phyloP scores from a whole-genome alignment of 1,139 yeast species.

The Geotrichum restrictum region DNA sequence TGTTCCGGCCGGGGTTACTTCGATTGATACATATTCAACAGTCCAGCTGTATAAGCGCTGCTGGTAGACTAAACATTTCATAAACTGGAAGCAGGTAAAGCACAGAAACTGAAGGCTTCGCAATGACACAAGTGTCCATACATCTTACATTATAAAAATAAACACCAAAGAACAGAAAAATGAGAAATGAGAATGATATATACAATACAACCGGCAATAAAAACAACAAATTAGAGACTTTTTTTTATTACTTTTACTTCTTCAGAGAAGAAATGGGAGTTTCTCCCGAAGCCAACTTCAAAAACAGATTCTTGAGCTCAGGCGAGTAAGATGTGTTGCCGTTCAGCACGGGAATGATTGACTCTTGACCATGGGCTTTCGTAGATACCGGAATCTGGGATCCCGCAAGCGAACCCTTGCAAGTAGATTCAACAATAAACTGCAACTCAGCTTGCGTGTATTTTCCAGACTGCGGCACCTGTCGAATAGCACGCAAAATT shows the following conservation, averaged over 20 bases:
- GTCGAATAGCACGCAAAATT: constrained; percentile 18
- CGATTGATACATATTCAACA: no score
- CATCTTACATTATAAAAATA: no score
- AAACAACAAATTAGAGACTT: neutral
- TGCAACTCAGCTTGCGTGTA: constrained; percentile 18
- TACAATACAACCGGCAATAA: neutral
- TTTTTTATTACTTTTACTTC: constrained; percentile 17
- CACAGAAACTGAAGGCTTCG: no score
- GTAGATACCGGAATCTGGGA: constrained; percentile 18
- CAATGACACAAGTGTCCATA: no score
- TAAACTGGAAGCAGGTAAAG: no score
- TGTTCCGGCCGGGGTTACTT: no score
- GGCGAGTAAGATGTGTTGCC: constrained; percentile 28
- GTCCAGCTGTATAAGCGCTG: no score
- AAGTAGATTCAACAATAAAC: constrained; percentile 25
- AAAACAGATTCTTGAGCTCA: constrained; percentile 28
- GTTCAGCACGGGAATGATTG: constrained; percentile 27
- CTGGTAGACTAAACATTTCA: no score
- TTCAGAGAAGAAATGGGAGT: constrained; percentile 24
- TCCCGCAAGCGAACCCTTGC: constrained; percentile 25
- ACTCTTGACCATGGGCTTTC: constrained; percentile 20
- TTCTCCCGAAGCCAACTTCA: constrained; percentile 32
- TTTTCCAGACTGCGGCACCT: constrained; percentile 11
- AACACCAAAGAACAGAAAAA: no score
- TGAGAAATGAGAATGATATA: neutral